These are phyloP conservation scores for Phytophthora lateralis DNA, from an alignment of 352 stramenopile species.

Conservation along the genomic window DNA sequence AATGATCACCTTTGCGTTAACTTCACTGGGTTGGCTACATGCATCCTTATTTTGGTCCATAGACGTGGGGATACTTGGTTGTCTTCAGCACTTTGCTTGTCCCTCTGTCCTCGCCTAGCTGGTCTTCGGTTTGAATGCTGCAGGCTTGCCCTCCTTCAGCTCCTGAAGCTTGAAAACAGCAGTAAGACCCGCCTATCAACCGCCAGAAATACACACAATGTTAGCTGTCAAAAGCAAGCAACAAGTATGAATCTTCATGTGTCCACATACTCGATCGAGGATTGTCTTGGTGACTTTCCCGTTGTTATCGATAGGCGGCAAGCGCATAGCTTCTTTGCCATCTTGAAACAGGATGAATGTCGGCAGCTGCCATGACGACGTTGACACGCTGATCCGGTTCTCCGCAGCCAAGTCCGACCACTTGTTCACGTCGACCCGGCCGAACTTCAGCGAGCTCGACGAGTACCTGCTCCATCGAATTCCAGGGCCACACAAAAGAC, in stretches of 20 bases:
- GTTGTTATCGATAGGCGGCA: constrained; percentile 61
- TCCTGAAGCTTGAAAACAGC: constrained; percentile 61
- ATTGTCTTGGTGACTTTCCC: constrained; percentile 65
- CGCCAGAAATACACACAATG: neutral
- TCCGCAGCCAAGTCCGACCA: constrained; percentile 64
- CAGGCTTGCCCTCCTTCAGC: constrained; percentile 55
- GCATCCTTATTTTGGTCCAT: too few relatives aligned
- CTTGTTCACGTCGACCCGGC: constrained; percentile 67
- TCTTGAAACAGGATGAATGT: constrained; percentile 78
- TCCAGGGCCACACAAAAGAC: constrained; percentile 2
- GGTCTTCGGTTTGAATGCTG: constrained; percentile 42
- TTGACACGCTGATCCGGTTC: constrained; percentile 66
- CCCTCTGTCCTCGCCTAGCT: constrained; percentile 12
- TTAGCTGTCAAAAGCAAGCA: neutral
- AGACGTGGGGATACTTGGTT: too few relatives aligned
- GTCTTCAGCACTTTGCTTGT: neutral
- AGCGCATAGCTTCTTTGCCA: constrained; percentile 57
- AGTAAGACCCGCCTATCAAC: constrained; percentile 44
- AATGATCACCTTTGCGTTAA: too few relatives aligned
- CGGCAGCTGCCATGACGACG: constrained; percentile 71
- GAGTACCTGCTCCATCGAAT: constrained; percentile 39
- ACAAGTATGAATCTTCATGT: neutral
- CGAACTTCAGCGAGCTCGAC: constrained; percentile 62
- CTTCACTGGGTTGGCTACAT: too few relatives aligned
- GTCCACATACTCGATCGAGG: constrained; percentile 51